Evolutionary conservation across 2,329 filamentous ascomycete genomes (phyloP).

Genomic region (Fusarium zealandicum): DNA sequence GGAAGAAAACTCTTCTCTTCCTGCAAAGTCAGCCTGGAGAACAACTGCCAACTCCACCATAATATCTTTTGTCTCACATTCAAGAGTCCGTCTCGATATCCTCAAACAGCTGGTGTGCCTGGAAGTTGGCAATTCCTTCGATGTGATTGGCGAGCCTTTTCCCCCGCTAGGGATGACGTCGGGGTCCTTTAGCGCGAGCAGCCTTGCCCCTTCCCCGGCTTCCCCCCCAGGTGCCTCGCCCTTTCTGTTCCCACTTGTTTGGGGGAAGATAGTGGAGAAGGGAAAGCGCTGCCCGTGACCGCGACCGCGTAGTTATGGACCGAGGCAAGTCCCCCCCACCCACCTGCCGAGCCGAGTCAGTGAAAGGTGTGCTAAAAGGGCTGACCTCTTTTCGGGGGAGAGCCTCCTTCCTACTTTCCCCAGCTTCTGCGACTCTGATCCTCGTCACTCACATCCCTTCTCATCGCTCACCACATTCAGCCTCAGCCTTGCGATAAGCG

Average conservation of each 20-base stretch:
- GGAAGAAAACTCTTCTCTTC: too few relatives aligned
- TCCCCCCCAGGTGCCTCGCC: conserved; percentile 4
- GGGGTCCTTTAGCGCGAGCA: conserved; percentile 30
- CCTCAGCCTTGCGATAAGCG: neutral
- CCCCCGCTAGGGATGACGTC: conserved; percentile 29
- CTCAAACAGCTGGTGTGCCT: neutral
- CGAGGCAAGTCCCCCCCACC: conserved; percentile 37
- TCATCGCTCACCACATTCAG: neutral
- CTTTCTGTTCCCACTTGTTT: conserved; percentile 3
- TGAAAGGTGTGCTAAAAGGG: conserved; percentile 3
- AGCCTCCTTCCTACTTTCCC: conserved; percentile 27
- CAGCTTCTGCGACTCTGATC: conserved; percentile 7
- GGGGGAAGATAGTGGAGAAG: neutral
- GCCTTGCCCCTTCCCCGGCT: conserved; percentile 23
- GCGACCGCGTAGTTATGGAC: conserved; percentile 34
- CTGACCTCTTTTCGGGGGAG: conserved; percentile 26
- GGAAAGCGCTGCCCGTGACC: conserved; percentile 25
- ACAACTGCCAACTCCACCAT: too few relatives aligned
- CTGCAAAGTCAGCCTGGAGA: too few relatives aligned
- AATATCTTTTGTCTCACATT: too few relatives aligned
- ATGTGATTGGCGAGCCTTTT: conserved; percentile 36
- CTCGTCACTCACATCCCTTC: neutral
- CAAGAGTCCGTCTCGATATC: neutral
- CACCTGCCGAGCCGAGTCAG: conserved; percentile 28
- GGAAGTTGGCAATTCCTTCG: conserved; percentile 32